Base-by-base conservation (phyloP, 208 protist species). In the Crithidia mellificae region DNA sequence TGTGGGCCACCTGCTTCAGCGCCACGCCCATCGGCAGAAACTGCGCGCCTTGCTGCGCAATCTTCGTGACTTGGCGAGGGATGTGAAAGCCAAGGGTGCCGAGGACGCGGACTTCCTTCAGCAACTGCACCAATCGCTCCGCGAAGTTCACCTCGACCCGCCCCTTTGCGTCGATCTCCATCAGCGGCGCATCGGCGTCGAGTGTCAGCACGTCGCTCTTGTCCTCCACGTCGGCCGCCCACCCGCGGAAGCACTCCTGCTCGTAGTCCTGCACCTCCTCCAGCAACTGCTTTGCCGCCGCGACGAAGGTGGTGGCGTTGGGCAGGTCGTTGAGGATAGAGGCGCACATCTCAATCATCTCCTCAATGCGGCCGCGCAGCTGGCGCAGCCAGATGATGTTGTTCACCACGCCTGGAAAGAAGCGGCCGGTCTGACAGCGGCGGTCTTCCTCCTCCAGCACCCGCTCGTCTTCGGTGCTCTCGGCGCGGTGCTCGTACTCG, bases 1-100 rank as follows among this genome's bases (percentile, higher is more conserved):
- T 93, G 72, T 89, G 95, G 12, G 94, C 94, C 24, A 98, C 91
- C 63, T 97, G 90, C 81, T 96, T 96, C 55, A 98, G 75, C 2
- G 83, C 82, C 12, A 96, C 78, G 38, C 89, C 94, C 72, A 89
- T 94, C 11, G 77, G 69, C 69, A 94, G 91, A 67, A 95, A 97
- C 55, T 90, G 81, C 20, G 78, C 56, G 6, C 91, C 94, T 51
- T 93, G 81, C 66, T 94, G 82, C 11, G 86, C 80, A 24, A 97
- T 85, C 7, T 75, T 69, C 15, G 66, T 56, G 50, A 97, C 85
- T 6, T 68, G 65, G 30, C 38, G 27, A 7, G 88, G 90, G 17
- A 98, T 77, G 56, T 66, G 63, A 72, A 91, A 92, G 14, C 90
- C 88, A 17, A 97, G 68, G 38, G 91, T 67, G 39, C 63, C 32